Conservation (phyloP, 179 eudicot species). For the Amaranthus tricolor region DNA sequence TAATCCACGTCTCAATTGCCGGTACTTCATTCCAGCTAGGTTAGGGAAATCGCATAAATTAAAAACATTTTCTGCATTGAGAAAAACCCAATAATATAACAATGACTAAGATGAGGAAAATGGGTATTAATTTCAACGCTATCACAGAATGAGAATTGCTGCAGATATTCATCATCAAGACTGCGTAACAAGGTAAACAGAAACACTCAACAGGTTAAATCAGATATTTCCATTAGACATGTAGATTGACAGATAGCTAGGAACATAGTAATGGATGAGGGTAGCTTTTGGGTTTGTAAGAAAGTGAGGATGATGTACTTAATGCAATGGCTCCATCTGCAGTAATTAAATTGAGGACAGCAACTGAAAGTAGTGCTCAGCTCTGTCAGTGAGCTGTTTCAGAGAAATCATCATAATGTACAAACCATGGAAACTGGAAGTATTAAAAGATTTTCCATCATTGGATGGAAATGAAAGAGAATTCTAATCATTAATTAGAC, state of each 20-base stretch:
- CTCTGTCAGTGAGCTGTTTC: too few species aligned
- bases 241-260: not conserved
- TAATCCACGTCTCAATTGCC: slow-evolving; percentile 69
- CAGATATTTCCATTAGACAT: not conserved
- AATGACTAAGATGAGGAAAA: not conserved
- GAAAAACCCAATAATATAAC: not conserved
- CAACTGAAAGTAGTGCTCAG: too few species aligned
- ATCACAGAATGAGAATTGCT: not conserved
- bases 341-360: too few species aligned
- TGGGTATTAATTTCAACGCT: not conserved
- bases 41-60: slow-evolving; percentile 69
- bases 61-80: slow-evolving; percentile 85
- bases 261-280: not conserved
- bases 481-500: not conserved
- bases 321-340: not conserved
- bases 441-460: not conserved
- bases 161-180: not conserved
- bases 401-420: not conserved
- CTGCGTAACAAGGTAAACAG: not conserved
- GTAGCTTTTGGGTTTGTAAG: not conserved
- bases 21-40: slow-evolving; percentile 62
- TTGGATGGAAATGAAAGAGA: not conserved
- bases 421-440: too few species aligned
- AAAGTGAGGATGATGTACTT: not conserved
- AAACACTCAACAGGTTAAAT: not conserved